Base-by-base conservation (phyloP, 352 stramenopile species). In the Phytophthora macrochlamydospora region DNA sequence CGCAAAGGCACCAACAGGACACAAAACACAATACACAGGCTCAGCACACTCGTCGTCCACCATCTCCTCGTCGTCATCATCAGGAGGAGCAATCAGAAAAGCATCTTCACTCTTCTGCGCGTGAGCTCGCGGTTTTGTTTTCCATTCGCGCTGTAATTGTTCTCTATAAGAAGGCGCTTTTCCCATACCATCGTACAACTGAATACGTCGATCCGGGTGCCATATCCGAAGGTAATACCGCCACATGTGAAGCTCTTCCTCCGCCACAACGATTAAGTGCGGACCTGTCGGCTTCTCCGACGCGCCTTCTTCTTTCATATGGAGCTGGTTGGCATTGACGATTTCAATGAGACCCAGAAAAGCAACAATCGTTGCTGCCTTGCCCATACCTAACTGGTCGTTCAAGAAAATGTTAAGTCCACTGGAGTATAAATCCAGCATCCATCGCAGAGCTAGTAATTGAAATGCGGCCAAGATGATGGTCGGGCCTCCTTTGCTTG, bases 311-410 rank as follows among this genome's bases (percentile, higher is more conserved):
- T 55, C 55, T 7, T 62, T 30, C 7, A 54, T 29, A 7, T 40
- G n/a, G n/a, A 56, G 51, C 44, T 67, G 55, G 24, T 71, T 59
- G 32, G 61, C 62, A 14, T 69, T 53, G 2, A 91, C 49, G 38
- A 82, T 65, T 14, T 83, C 68, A 28, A 92, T 62, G 7, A 87
- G 65, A 28, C 69, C 75, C n/a, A 96, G 67, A 62, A 94, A 95
- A 4, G 84, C 81, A 30, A 87, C 79, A 29, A 94, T 79, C 2
- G 83, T 92, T 6, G 81, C 76, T 7, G 85, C 83, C 56, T 95
- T 94, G n/a, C 87, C 89, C 77, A 95, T 94, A 18, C 89, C 89
- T 7, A 94, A 62, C 42, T 97, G 87, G 45, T 97, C 89, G 61
- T 95, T 95, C 37, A 97, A 50, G 53, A 97, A 71, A 33, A 92